Evolutionary conservation across 2,329 filamentous ascomycete genomes (phyloP).

Genomic region (Penicillium sp.): DNA sequence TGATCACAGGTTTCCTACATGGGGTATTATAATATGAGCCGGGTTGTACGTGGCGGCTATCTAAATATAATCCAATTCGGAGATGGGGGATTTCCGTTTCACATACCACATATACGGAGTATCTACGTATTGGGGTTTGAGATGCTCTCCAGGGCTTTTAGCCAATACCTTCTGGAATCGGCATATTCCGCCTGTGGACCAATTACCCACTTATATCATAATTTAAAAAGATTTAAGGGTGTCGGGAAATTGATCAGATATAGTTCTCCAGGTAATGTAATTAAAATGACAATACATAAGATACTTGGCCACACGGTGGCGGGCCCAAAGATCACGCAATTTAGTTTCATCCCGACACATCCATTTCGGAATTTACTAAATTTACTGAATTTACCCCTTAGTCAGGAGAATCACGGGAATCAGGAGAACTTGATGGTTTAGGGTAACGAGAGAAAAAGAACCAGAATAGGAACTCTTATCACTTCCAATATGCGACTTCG

Average conservation of each 20-base stretch:
- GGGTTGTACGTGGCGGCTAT: background rate
- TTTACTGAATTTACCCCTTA: background rate
- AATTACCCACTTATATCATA: background rate
- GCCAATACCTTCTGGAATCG: background rate
- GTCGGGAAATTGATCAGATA: background rate
- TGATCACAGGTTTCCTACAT: too few species aligned
- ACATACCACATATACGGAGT: background rate
- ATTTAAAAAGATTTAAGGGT: background rate
- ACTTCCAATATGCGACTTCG: conserved; percentile 17
- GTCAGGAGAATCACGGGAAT: conserved; percentile 1
- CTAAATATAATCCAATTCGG: background rate
- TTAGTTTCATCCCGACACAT: background rate
- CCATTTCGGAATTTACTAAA: too few species aligned
- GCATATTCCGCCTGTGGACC: background rate
- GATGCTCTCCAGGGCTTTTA: background rate
- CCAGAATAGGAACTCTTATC: background rate
- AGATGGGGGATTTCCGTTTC: background rate
- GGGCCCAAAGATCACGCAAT: conserved; percentile 8
- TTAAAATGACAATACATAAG: background rate
- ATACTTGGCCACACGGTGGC: background rate
- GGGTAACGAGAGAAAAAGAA: background rate
- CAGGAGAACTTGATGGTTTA: background rate
- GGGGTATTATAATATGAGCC: background rate
- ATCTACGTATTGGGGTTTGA: background rate
- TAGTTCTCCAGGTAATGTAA: background rate